A percentile compares a stretch with the other conserved stretches of the same genome.
Conservation (phyloP, 306 rosid genomes). For the Prunus mume region DNA sequence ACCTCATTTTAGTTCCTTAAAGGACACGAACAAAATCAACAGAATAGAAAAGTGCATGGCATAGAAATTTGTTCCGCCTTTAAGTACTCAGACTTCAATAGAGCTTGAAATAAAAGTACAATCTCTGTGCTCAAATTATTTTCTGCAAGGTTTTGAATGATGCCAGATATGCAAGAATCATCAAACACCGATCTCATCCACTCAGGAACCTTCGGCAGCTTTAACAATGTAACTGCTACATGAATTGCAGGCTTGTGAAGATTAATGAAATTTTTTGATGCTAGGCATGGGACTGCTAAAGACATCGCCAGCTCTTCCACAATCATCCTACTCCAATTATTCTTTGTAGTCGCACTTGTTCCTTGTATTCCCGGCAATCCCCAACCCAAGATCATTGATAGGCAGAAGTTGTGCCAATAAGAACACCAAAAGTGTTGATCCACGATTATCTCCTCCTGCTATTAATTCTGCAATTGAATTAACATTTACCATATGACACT, state of each 20-base stretch:
- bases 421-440: slow-evolving; percentile 59
- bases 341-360: slow-evolving; percentile 34
- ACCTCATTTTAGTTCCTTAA: too few species aligned
- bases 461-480: slow-evolving; percentile 66
- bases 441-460: slow-evolving; percentile 63
- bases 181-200: slow-evolving; percentile 73
- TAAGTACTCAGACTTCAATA: slow-evolving; percentile 49
- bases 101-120: slow-evolving; percentile 58
- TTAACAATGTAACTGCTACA: slow-evolving; percentile 57
- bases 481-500: slow-evolving; percentile 41
- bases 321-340: slow-evolving; percentile 73
- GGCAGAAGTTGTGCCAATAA: slow-evolving; percentile 58
- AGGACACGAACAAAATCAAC: too few species aligned
- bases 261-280: slow-evolving; percentile 27
- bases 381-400: slow-evolving; percentile 63
- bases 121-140: slow-evolving; percentile 55
- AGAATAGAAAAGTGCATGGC: background rate
- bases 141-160: slow-evolving; percentile 50
- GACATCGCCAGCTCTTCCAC: slow-evolving; percentile 74
- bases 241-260: slow-evolving; percentile 57
- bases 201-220: slow-evolving; percentile 45
- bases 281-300: slow-evolving; percentile 42
- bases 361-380: slow-evolving; percentile 38
- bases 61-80: slow-evolving; percentile 45
- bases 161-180: slow-evolving; percentile 66